These are phyloP conservation scores for Potentilla sterilis DNA, from an alignment of 306 rosid species.

Conservation along the genomic window DNA sequence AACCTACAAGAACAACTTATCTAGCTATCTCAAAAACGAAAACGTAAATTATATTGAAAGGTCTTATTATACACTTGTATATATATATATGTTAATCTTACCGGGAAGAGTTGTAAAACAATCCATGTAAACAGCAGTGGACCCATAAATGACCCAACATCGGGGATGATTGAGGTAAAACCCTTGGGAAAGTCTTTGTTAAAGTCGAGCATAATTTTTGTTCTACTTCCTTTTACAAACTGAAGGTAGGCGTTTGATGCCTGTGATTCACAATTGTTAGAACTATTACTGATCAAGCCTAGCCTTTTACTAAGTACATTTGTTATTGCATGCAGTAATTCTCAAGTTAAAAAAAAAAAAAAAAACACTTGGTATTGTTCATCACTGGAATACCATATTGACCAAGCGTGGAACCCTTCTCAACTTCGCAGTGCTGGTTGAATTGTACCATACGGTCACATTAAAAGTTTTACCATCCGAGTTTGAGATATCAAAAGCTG, in stretches of 20 bases:
- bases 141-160: constrained; percentile 67
- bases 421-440: constrained; percentile 35
- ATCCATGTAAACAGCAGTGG: constrained; percentile 82
- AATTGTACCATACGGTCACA: constrained; percentile 80
- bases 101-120: constrained; percentile 79
- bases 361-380: no score
- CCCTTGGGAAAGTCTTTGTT: constrained; percentile 85
- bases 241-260: constrained; percentile 75
- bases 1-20: constrained; percentile 48
- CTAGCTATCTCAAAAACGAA: no score
- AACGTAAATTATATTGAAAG: no score
- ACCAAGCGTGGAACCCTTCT: constrained; percentile 66
- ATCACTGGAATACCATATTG: constrained; percentile 58
- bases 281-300: neutral
- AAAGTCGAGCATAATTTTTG: constrained; percentile 61
- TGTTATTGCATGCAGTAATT: neutral
- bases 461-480: constrained; percentile 49
- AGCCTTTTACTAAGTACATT: neutral
- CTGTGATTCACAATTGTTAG: constrained; percentile 36
- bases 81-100: constrained; percentile 34
- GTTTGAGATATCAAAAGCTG: constrained; percentile 80
- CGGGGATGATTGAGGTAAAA: constrained; percentile 40
- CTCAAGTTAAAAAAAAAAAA: no score
- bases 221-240: constrained; percentile 51
- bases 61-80: no score